A percentile compares a stretch with the other conserved stretches of the same genome.
Conservation (phyloP, 2,329 filamentous ascomycete genomes). For the Fonsecaea pugnacius region DNA sequence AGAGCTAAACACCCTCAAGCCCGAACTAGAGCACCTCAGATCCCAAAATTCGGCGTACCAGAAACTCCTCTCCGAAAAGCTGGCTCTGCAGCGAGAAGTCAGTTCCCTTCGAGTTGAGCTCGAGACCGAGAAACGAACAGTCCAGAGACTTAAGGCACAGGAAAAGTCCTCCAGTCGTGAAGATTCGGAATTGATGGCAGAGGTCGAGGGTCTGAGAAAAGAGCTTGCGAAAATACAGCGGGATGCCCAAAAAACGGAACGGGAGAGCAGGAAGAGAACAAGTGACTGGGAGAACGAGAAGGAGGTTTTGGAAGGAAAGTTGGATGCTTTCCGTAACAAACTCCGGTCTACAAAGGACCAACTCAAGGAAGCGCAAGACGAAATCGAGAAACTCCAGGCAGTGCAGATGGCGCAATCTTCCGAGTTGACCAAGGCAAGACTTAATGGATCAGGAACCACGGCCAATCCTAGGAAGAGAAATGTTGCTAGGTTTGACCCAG, state of each 20-base stretch:
- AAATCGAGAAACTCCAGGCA: constrained; percentile 51
- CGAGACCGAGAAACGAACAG: constrained; percentile 76
- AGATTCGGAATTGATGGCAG: constrained; percentile 39
- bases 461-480: constrained; percentile 48
- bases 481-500: constrained; percentile 49
- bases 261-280: constrained; percentile 59
- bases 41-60: constrained; percentile 66
- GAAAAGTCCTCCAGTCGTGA: constrained; percentile 56
- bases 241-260: constrained; percentile 54
- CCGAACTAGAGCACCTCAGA: constrained; percentile 66
- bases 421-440: constrained; percentile 35
- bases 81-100: constrained; percentile 77
- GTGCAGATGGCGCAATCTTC: constrained; percentile 41
- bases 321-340: constrained; percentile 72
- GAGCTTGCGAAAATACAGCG: constrained; percentile 58
- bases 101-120: constrained; percentile 78
- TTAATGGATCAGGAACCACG: constrained; percentile 30
- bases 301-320: constrained; percentile 69
- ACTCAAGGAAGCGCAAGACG: constrained; percentile 67
- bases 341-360: constrained; percentile 71
- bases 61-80: constrained; percentile 74
- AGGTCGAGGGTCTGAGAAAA: constrained; percentile 54
- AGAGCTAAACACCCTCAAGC: constrained; percentile 62
- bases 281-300: constrained; percentile 66
- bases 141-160: constrained; percentile 60